Conservation (phyloP, 306 rosid genomes). For the Cicer pinnatifidum region DNA sequence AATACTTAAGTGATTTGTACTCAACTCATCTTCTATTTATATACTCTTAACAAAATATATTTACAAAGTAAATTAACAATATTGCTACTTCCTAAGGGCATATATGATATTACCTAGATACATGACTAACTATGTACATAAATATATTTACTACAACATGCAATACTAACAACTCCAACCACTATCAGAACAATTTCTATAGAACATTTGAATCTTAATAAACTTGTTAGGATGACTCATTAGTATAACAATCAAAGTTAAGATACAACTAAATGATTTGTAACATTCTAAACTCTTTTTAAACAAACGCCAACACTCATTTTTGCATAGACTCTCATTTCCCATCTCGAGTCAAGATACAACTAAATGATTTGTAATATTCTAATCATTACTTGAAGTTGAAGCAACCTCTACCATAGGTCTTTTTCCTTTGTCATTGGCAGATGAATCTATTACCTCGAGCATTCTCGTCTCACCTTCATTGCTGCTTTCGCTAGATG, state of each 20-base stretch:
- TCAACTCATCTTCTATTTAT: not conserved
- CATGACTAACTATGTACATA: constrained; percentile 1
- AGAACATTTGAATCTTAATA: too few relatives aligned
- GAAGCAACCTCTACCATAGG: constrained; percentile 35
- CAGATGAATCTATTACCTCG: constrained; percentile 44
- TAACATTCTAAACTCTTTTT: not conserved
- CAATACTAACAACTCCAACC: too few relatives aligned
- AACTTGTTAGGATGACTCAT: too few relatives aligned
- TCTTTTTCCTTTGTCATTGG: constrained; percentile 43
- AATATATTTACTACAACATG: not conserved
- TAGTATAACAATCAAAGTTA: too few relatives aligned
- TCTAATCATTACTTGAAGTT: constrained; percentile 26
- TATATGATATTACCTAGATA: not conserved
- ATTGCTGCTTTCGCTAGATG: constrained; percentile 50
- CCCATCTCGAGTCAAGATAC: constrained; percentile 16
- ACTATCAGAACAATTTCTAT: too few relatives aligned
- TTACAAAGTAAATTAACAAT: not conserved
- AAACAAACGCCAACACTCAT: constrained; percentile 29
- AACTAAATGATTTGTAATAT: constrained; percentile 23
- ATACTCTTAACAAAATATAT: not conserved
- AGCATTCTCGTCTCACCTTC: constrained; percentile 49
- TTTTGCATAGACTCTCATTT: constrained; percentile 22
- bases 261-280: too few relatives aligned
- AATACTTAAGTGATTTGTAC: not conserved
- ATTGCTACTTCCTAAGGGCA: not conserved